Conservation (phyloP, 1,284 basidiomycete species). For the Ganoderma resinaceum region DNA sequence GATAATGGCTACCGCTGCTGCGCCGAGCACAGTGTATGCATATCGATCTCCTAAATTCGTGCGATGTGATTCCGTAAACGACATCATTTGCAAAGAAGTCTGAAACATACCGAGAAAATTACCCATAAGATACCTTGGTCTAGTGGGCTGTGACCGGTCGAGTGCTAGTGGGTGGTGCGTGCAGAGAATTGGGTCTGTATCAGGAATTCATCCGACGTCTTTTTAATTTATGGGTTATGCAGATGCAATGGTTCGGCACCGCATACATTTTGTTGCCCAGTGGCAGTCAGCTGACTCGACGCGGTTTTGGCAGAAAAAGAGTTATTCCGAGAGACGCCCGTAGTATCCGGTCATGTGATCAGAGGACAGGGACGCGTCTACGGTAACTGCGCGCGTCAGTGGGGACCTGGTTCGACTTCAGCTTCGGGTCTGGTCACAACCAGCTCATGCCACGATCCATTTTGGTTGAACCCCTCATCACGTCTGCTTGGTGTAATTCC, state of each 20-base stretch:
- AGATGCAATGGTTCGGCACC: background rate
- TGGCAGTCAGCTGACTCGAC: background rate
- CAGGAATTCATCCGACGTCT: background rate
- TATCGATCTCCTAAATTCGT: background rate
- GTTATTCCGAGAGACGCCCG: background rate
- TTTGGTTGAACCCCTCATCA: background rate
- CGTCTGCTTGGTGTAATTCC: background rate
- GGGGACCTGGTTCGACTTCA: background rate
- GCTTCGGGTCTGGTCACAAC: background rate
- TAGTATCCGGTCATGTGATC: background rate
- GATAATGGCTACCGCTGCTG: slow-evolving; percentile 6
- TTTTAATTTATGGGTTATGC: background rate
- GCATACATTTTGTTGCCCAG: background rate
- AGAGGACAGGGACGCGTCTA: background rate
- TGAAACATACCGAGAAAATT: background rate
- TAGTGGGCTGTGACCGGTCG: background rate
- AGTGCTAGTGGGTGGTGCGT: background rate
- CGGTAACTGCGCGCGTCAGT: too few relatives aligned
- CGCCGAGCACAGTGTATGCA: background rate
- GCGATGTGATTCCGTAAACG: background rate
- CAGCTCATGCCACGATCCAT: background rate
- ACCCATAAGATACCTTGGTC: background rate
- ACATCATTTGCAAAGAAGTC: background rate
- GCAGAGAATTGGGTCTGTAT: background rate
- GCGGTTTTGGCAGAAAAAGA: background rate